A percentile compares a stretch with the other conserved stretches of the same genome.
Evolutionary conservation across 1,139 yeast genomes (phyloP).

Genomic region (Lizanozyma gosingica): DNA sequence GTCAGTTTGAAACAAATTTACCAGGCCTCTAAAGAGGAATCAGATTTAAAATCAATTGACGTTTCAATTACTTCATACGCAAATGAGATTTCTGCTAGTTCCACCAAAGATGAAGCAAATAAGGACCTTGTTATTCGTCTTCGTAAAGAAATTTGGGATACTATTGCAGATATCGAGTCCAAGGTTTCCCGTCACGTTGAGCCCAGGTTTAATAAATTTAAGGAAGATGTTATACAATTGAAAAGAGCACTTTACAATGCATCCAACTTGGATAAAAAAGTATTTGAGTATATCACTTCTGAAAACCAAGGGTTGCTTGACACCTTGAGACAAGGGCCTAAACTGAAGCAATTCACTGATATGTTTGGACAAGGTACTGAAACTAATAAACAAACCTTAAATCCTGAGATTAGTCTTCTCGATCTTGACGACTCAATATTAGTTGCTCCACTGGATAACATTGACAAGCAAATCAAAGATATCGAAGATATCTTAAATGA

Average conservation of each 20-base stretch:
- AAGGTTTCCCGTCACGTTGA: slow-evolving; percentile 6
- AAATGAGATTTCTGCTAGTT: slow-evolving; percentile 18
- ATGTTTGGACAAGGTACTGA: slow-evolving; percentile 17
- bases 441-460: slow-evolving; percentile 10
- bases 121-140: slow-evolving; percentile 15
- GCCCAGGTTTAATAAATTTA: slow-evolving; percentile 13
- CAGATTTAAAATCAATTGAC: slow-evolving; percentile 9
- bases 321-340: slow-evolving; percentile 25
- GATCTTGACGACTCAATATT: slow-evolving; percentile 49
- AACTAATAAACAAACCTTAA: slow-evolving; percentile 5
- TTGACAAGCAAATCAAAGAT: slow-evolving; percentile 28
- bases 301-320: slow-evolving; percentile 18
- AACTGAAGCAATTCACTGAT: slow-evolving; percentile 21
- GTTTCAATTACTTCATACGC: slow-evolving; percentile 14
- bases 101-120: slow-evolving; percentile 16
- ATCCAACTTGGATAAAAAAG: slow-evolving; percentile 52
- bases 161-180: slow-evolving; percentile 27
- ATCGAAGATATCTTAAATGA: slow-evolving; percentile 41
- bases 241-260: slow-evolving; percentile 66
- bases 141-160: slow-evolving; percentile 33
- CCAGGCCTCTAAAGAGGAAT: background rate
- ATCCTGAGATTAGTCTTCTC: slow-evolving; percentile 41
- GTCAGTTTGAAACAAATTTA: slow-evolving; percentile 39
- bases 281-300: slow-evolving; percentile 29
- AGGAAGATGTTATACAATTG: slow-evolving; percentile 46